Percentiles rank a stretch among this genome's conserved stretches.
phyloP scores from a whole-genome alignment of 208 protist genomes.

The Acanthamoeba royreba region DNA sequence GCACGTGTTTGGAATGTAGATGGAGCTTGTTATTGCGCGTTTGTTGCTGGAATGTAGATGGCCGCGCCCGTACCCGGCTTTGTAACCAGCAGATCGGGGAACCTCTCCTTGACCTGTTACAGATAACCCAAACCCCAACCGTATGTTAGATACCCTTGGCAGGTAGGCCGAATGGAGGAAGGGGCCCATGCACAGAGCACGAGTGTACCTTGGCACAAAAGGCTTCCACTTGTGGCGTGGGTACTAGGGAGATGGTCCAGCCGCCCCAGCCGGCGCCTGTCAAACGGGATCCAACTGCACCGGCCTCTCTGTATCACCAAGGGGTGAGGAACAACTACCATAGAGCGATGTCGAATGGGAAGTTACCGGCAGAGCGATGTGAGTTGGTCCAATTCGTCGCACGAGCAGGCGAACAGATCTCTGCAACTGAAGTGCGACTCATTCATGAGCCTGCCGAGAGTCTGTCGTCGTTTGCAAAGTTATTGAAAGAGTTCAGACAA shows the following conservation, averaged over 20 bases:
- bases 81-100: not conserved
- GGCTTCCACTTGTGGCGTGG: not conserved
- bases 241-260: constrained; percentile 42
- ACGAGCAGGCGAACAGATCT: constrained; percentile 59
- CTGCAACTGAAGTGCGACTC: constrained; percentile 58
- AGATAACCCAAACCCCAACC: not conserved
- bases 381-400: constrained; percentile 57
- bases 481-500: too few relatives aligned
- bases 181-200: not conserved
- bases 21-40: not conserved
- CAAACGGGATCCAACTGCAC: constrained; percentile 55
- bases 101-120: not conserved
- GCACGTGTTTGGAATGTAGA: not conserved
- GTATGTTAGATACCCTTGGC: not conserved
- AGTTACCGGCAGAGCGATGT: constrained; percentile 51
- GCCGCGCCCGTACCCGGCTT: not conserved
- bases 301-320: not conserved
- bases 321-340: not conserved
- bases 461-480: not conserved
- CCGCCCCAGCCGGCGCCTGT: constrained; percentile 72
- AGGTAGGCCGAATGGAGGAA: not conserved
- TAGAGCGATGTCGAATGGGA: not conserved
- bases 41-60: not conserved
- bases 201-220: not conserved
- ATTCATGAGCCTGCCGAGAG: constrained; percentile 68